Conservation (phyloP, 1,284 basidiomycete genomes). For the Peniophora sp. region DNA sequence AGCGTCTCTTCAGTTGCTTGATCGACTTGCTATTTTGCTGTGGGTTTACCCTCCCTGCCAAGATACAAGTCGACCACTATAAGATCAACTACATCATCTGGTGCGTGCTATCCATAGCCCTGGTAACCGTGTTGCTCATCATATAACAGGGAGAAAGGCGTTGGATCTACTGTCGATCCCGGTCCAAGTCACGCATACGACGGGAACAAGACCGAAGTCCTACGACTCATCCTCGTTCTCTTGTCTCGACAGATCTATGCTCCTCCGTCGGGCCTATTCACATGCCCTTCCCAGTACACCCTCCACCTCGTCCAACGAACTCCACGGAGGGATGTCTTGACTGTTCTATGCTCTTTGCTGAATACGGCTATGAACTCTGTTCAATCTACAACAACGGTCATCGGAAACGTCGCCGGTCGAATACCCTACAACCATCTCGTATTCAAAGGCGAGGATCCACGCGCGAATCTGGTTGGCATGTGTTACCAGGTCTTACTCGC, state of each 20-base stretch:
- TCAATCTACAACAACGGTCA: constrained; percentile 35
- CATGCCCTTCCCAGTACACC: constrained; percentile 67
- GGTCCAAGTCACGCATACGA: constrained; percentile 65
- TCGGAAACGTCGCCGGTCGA: constrained; percentile 57
- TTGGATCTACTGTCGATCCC: constrained; percentile 74
- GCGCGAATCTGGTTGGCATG: constrained; percentile 60
- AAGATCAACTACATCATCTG: constrained; percentile 86
- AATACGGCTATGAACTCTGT: constrained; percentile 80
- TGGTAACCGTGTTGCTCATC: neutral
- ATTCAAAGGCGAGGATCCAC: constrained; percentile 78
- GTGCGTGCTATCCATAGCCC: constrained; percentile 30
- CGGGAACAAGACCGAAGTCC: constrained; percentile 77
- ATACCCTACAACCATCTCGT: constrained; percentile 86
- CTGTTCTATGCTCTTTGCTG: constrained; percentile 82
- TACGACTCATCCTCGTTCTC: constrained; percentile 78
- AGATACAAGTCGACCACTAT: constrained; percentile 70
- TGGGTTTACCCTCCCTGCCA: constrained; percentile 80
- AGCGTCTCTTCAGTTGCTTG: constrained; percentile 69
- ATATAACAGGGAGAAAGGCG: constrained; percentile 75
- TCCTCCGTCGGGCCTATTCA: constrained; percentile 61
- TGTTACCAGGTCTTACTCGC: constrained; percentile 72
- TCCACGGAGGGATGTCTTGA: constrained; percentile 75
- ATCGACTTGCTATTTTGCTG: constrained; percentile 87
- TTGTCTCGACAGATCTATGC: constrained; percentile 85
- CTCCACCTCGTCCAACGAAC: constrained; percentile 71